These are phyloP conservation scores for Leishmania gerbilli DNA, from an alignment of 208 protist species.

Conservation along the genomic window DNA sequence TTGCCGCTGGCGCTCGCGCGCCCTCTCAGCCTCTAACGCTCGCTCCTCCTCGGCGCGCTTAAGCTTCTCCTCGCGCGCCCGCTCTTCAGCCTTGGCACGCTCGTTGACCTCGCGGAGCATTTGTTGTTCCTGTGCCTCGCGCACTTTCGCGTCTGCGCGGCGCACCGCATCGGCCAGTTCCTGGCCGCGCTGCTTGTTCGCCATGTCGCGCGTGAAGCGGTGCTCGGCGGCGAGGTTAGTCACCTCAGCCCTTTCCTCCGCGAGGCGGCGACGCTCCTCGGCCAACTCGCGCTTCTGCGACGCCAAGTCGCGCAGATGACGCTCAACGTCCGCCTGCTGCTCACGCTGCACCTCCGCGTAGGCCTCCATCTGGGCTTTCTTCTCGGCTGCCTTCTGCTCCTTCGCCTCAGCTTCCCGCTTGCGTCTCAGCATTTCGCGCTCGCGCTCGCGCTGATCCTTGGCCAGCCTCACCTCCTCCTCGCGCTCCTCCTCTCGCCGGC, in stretches of 20 bases:
- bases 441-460: conserved; percentile 42
- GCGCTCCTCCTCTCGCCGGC: conserved; percentile 58
- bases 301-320: conserved; percentile 73
- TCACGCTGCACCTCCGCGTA: conserved; percentile 60
- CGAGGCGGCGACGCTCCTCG: conserved; percentile 60
- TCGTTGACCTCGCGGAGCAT: conserved; percentile 46
- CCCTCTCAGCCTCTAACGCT: conserved; percentile 25
- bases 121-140: conserved; percentile 59
- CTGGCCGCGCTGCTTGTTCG: conserved; percentile 58
- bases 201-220: conserved; percentile 40
- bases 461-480: conserved; percentile 57
- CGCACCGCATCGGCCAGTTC: conserved; percentile 65
- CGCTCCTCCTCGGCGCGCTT: conserved; percentile 48
- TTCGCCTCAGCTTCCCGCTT: conserved; percentile 47
- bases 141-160: conserved; percentile 63
- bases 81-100: conserved; percentile 35
- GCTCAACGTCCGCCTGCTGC: conserved; percentile 79
- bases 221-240: conserved; percentile 48
- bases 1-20: conserved; percentile 45
- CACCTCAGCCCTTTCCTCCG: conserved; percentile 55
- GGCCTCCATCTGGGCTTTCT: conserved; percentile 53
- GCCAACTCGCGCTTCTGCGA: conserved; percentile 67
- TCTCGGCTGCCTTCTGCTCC: conserved; percentile 44
- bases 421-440: conserved; percentile 51
- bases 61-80: conserved; percentile 43